Evolutionary conservation across 2,329 filamentous ascomycete genomes (phyloP).

Genomic region (Calonectria ilicicola): DNA sequence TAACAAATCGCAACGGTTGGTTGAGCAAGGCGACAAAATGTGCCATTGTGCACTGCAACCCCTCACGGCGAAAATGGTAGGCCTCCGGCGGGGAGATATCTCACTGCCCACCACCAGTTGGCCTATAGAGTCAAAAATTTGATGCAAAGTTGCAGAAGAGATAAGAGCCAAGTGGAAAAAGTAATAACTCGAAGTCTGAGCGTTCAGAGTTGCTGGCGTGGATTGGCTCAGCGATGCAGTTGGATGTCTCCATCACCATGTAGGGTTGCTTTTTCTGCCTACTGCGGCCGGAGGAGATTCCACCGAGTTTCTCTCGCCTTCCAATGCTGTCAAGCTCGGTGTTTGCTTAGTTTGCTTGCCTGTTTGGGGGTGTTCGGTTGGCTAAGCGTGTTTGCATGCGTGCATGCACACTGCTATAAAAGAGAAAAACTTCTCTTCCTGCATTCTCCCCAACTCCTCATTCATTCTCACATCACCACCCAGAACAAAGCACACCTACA

Average conservation of each 20-base stretch:
- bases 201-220: no score
- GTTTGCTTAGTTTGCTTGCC: not conserved
- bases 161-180: not conserved
- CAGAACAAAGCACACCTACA: not conserved
- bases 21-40: not conserved
- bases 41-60: not conserved
- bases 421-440: not conserved
- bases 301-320: not conserved
- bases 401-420: not conserved
- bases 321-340: not conserved
- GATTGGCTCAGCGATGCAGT: not conserved
- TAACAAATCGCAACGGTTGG: not conserved
- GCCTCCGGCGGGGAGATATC: conserved; percentile 8
- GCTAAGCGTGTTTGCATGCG: not conserved
- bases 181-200: not conserved
- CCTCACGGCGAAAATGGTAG: not conserved
- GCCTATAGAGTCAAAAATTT: not conserved
- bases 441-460: not conserved
- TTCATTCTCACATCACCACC: not conserved
- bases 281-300: not conserved
- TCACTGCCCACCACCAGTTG: not conserved
- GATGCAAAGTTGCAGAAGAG: not conserved
- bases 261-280: not conserved
- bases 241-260: not conserved
- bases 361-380: not conserved